Conservation (phyloP, 1,139 yeast genomes). For the Yueomyces sp. region DNA sequence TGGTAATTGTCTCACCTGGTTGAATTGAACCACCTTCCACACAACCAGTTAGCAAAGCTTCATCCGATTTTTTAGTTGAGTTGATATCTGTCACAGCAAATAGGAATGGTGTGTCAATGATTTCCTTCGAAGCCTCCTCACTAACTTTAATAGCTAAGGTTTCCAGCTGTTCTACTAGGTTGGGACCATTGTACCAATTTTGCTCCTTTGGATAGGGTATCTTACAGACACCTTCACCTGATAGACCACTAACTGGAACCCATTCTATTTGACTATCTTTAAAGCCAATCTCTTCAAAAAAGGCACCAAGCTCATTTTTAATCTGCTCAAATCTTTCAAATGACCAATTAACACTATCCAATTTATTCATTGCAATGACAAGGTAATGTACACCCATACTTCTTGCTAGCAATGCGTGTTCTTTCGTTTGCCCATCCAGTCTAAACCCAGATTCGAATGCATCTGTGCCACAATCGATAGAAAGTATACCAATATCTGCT, state of each 20-base stretch:
- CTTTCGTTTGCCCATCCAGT: conserved; percentile 86
- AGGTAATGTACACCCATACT: conserved; percentile 69
- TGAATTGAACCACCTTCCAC: conserved; percentile 66
- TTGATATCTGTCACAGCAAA: conserved; percentile 30
- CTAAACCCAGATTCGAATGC: conserved; percentile 87
- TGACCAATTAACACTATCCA: conserved; percentile 69
- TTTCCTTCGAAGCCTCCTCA: conserved; percentile 18
- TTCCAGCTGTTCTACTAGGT: conserved; percentile 49
- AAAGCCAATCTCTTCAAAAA: conserved; percentile 57
- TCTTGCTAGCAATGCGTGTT: conserved; percentile 76
- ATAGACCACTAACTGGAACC: conserved; percentile 78
- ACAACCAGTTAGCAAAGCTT: conserved; percentile 44
- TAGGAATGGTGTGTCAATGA: conserved; percentile 25
- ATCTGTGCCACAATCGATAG: conserved; percentile 58
- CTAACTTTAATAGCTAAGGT: conserved; percentile 20
- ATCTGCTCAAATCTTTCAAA: conserved; percentile 54
- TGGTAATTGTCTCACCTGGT: conserved; percentile 56
- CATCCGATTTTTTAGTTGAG: conserved; percentile 17
- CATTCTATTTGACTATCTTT: conserved; percentile 37
- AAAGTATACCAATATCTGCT: conserved; percentile 44
- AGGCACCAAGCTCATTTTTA: conserved; percentile 41
- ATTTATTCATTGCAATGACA: conserved; percentile 74
- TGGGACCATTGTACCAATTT: conserved; percentile 58
- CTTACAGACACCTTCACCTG: conserved; percentile 65
- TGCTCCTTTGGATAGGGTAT: conserved; percentile 22